Base-by-base conservation (phyloP, 2,329 filamentous ascomycete genomes). In the Fusarium acutatum region DNA sequence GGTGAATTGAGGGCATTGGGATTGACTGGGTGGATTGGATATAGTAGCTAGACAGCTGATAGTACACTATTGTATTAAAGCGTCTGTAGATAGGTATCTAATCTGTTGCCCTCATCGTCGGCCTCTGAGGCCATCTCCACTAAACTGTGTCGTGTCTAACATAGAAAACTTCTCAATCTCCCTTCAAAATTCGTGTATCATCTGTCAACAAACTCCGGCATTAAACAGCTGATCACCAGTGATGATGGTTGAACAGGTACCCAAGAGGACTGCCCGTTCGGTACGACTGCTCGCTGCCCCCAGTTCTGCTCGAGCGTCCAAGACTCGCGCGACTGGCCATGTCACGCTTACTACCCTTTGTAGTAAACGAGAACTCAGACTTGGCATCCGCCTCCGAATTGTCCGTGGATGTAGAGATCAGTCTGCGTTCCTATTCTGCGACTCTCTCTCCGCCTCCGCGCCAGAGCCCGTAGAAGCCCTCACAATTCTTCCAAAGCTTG, bases 401-500 rank as follows among this genome's bases (percentile, higher is more conserved):
- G 22, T 77, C 75, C 40, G 64, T 65, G 35, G 69, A 56, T 17
- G 11, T 41, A 46, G 74, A 74, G 71, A 71, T 35, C 58, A 68
- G 67, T 43, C 74, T 77, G 57, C 72, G 76, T 26, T 77, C 79
- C 82, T 84, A 84, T 78, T 84, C 82, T 60, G 78, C 78, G 67
- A 79, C 72, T 60, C 79, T 80, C 60, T 83, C 79, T 14, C 79
- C 80, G n/a, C 85, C 85, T 56, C 88, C 88, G 43, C 87, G 85
- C 90, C 90, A 92, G 41, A 92, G 85, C 5, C 90, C 90, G 64
- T 91, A 92, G 66, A 86, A 88, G 2, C 90, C 90, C 11, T 90
- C 88, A 67, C 90, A 92, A 73, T 92, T 92, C 84, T 92, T 92
- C 90, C 90, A 92, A 86, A 99, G 87, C 84, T 99, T 99, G 82